These are phyloP conservation scores for Gnetum montanum DNA, from an alignment of 75 land plant species.

Conservation along the genomic window DNA sequence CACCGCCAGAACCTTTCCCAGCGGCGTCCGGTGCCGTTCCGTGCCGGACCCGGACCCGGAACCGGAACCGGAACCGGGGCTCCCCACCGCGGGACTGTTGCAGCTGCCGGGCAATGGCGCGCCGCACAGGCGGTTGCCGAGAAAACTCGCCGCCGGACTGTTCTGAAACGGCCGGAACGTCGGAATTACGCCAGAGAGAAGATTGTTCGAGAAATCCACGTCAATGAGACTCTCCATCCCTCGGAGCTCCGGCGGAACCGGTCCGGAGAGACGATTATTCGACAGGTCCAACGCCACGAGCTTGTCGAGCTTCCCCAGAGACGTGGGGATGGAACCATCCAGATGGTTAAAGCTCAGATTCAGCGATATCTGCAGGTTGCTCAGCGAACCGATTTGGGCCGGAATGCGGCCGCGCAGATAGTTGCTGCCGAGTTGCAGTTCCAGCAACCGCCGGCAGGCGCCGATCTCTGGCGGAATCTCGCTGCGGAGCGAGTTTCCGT, in stretches of 20 bases:
- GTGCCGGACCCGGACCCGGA: neutral
- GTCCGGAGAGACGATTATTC: constrained; percentile 53
- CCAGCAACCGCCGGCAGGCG: constrained; percentile 45
- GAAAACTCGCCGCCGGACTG: constrained; percentile 45
- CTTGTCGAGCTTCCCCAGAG: constrained; percentile 62
- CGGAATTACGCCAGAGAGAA: constrained; percentile 52
- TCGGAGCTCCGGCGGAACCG: constrained; percentile 40
- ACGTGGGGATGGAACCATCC: constrained; percentile 46
- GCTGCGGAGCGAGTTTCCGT: constrained; percentile 50
- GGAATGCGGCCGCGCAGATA: constrained; percentile 68
- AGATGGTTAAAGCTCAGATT: constrained; percentile 73
- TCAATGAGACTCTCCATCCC: constrained; percentile 73
- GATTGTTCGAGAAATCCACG: constrained; percentile 70
- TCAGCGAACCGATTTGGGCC: constrained; percentile 52
- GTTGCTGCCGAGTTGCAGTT: constrained; percentile 64
- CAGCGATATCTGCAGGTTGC: constrained; percentile 51
- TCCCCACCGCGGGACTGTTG: too few species aligned
- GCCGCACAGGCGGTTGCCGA: constrained; percentile 75
- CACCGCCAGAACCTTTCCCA: constrained; percentile 34
- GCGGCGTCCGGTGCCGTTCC: neutral
- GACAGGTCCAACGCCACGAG: constrained; percentile 66
- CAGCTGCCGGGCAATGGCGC: constrained; percentile 38
- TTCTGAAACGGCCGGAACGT: constrained; percentile 51
- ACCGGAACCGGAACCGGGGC: neutral
- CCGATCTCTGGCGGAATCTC: constrained; percentile 58